Evolutionary conservation across 2,329 filamentous ascomycete genomes (phyloP).

Genomic region (Cyclaneusma minus): DNA sequence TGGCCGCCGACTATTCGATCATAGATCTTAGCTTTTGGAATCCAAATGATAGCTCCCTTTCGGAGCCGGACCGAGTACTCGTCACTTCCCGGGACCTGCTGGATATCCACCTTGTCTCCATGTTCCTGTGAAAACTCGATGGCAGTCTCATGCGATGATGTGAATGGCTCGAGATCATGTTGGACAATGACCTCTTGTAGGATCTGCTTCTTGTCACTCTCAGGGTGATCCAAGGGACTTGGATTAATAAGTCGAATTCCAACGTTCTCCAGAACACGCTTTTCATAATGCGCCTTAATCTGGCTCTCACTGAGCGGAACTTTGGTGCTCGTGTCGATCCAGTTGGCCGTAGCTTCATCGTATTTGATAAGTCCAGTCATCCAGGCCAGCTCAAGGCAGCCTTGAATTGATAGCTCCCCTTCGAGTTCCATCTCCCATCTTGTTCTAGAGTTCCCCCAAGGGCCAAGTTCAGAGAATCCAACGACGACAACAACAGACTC

Average conservation of each 20-base stretch:
- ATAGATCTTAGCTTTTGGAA: slow-evolving; percentile 18
- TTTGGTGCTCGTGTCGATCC: slow-evolving; percentile 18
- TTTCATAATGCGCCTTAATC: slow-evolving; percentile 16
- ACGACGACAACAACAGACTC: slow-evolving; percentile 22
- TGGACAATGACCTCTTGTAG: slow-evolving; percentile 20
- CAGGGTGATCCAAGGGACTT: slow-evolving; percentile 9
- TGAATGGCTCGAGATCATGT: slow-evolving; percentile 20
- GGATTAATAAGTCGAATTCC: slow-evolving; percentile 20
- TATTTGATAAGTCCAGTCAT: slow-evolving; percentile 61
- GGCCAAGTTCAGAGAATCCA: slow-evolving; percentile 26
- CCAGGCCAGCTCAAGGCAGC: slow-evolving; percentile 59
- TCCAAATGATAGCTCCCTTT: slow-evolving; percentile 17
- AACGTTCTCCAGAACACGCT: slow-evolving; percentile 17
- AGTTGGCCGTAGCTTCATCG: slow-evolving; percentile 50
- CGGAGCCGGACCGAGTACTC: slow-evolving; percentile 13
- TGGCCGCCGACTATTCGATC: slow-evolving; percentile 18
- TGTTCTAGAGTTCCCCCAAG: slow-evolving; percentile 55
- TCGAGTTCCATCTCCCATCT: slow-evolving; percentile 60
- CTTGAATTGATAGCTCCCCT: slow-evolving; percentile 53
- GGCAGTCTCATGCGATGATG: slow-evolving; percentile 16
- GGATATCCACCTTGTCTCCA: slow-evolving; percentile 17
- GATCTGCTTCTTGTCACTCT: slow-evolving; percentile 14
- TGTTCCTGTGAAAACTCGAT: slow-evolving; percentile 17
- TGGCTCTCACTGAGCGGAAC: slow-evolving; percentile 17
- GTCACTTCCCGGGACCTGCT: slow-evolving; percentile 8